These are phyloP conservation scores for Diaporthe eres DNA, from an alignment of 2,329 filamentous ascomycete genomes.

Conservation along the genomic window DNA sequence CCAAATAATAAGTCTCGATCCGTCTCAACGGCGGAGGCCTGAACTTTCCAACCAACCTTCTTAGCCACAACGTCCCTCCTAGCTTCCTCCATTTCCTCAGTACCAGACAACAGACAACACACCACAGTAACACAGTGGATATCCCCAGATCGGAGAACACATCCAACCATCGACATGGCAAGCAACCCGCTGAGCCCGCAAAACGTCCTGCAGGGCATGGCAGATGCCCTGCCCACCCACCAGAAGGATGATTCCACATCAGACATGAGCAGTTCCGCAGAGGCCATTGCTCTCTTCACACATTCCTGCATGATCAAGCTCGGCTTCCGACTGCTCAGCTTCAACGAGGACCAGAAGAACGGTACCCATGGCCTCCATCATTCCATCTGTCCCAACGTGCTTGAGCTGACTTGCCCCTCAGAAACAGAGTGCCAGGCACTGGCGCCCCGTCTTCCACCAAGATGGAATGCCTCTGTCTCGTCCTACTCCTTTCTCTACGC, in stretches of 20 bases:
- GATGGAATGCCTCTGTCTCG: slow-evolving; percentile 83
- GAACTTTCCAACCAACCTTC: not conserved
- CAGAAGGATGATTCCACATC: slow-evolving; percentile 67
- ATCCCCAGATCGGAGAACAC: too few species aligned
- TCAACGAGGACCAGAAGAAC: slow-evolving; percentile 85
- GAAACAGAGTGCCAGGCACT: slow-evolving; percentile 70
- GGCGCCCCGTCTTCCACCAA: slow-evolving; percentile 75
- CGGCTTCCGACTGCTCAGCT: slow-evolving; percentile 84
- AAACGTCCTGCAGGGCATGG: slow-evolving; percentile 69
- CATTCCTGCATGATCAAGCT: slow-evolving; percentile 87
- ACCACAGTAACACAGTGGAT: not conserved
- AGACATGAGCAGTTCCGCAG: slow-evolving; percentile 79
- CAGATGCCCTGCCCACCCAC: slow-evolving; percentile 71
- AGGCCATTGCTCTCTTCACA: slow-evolving; percentile 85
- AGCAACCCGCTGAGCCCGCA: slow-evolving; percentile 58
- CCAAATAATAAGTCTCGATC: not conserved
- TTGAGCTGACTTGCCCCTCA: slow-evolving; percentile 47
- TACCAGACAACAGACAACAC: not conserved
- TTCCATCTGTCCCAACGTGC: not conserved
- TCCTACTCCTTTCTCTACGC: slow-evolving; percentile 88
- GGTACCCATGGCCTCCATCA: slow-evolving; percentile 61
- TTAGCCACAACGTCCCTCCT: not conserved
- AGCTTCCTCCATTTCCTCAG: not conserved
- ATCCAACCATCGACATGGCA: slow-evolving; percentile 24
- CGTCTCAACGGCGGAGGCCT: not conserved